These are phyloP conservation scores for Russula sp. DNA, from an alignment of 768 basidiomycete genomes.

Conservation along the genomic window DNA sequence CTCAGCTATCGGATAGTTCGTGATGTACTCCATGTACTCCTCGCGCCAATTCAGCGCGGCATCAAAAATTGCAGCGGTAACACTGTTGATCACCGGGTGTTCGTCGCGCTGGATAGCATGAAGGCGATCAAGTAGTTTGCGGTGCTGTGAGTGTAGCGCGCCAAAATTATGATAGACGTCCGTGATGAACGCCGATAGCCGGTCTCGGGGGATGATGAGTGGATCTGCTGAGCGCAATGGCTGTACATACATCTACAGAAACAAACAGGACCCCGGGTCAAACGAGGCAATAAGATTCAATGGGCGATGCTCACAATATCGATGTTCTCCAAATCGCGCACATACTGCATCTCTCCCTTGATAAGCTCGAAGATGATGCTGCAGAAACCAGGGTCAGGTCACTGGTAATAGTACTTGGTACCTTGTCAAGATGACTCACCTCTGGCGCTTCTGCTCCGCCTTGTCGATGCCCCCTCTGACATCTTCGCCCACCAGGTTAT, in stretches of 20 bases:
- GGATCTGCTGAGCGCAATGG: slow-evolving; percentile 68
- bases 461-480: slow-evolving; percentile 53
- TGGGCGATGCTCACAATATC: slow-evolving; percentile 45
- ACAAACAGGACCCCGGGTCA: slow-evolving; percentile 1
- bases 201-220: slow-evolving; percentile 67
- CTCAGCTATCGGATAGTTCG: slow-evolving; percentile 89
- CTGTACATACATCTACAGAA: slow-evolving; percentile 66
- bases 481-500: slow-evolving; percentile 73
- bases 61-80: slow-evolving; percentile 81
- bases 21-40: slow-evolving; percentile 87
- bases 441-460: slow-evolving; percentile 75
- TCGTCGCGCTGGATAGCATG: slow-evolving; percentile 86
- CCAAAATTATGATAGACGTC: slow-evolving; percentile 88
- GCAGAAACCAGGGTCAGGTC: neutral
- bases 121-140: slow-evolving; percentile 67
- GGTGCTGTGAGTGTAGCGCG: slow-evolving; percentile 69
- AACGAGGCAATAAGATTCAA: neutral
- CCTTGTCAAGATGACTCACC: slow-evolving; percentile 41
- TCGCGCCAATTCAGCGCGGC: slow-evolving; percentile 90
- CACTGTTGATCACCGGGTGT: slow-evolving; percentile 66
- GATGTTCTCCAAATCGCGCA: slow-evolving; percentile 84
- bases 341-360: slow-evolving; percentile 93
- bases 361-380: slow-evolving; percentile 93
- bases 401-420: neutral
- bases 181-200: slow-evolving; percentile 65